These are phyloP conservation scores for Metschnikowia lunata DNA, from an alignment of 805 yeast species.

Conservation along the genomic window DNA sequence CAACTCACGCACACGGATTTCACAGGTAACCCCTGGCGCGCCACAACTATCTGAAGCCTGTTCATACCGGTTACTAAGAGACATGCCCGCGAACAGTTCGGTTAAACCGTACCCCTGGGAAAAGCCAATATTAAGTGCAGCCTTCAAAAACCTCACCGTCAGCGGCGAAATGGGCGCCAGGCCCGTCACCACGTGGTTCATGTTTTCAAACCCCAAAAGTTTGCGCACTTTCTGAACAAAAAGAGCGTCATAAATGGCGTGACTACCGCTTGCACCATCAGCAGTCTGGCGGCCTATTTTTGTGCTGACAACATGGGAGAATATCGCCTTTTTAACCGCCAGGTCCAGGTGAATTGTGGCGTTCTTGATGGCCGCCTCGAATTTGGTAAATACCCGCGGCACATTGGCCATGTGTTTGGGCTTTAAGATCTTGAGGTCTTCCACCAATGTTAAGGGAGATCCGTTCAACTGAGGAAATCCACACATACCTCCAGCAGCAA, in stretches of 20 bases:
- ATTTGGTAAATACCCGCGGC: constrained; percentile 25
- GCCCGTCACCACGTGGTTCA: constrained; percentile 35
- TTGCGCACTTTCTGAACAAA: constrained; percentile 17
- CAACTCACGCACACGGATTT: constrained; percentile 53
- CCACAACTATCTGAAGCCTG: constrained; percentile 56
- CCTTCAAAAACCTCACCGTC: constrained; percentile 57
- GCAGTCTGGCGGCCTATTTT: constrained; percentile 16
- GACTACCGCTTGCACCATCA: constrained; percentile 19
- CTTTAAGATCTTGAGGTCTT: constrained; percentile 23
- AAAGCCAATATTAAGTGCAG: constrained; percentile 54
- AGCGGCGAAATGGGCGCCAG: constrained; percentile 69
- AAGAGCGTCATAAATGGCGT: constrained; percentile 16
- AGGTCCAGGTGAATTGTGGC: constrained; percentile 22
- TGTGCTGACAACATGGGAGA: constrained; percentile 17
- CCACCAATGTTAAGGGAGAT: constrained; percentile 21
- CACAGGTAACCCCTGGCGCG: constrained; percentile 49
- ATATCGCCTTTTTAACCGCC: constrained; percentile 16
- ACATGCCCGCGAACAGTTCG: constrained; percentile 57
- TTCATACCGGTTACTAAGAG: constrained; percentile 40
- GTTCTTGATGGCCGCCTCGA: constrained; percentile 23
- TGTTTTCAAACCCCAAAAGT: constrained; percentile 33
- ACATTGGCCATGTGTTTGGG: constrained; percentile 24
- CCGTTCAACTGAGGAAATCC: constrained; percentile 24
- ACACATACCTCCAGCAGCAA: constrained; percentile 22
- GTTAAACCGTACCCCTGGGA: constrained; percentile 74